Percentiles rank a stretch among this genome's conserved stretches.
Evolutionary conservation across 352 stramenopile species (phyloP).

Genomic region (Globisporangium cederbergense): DNA sequence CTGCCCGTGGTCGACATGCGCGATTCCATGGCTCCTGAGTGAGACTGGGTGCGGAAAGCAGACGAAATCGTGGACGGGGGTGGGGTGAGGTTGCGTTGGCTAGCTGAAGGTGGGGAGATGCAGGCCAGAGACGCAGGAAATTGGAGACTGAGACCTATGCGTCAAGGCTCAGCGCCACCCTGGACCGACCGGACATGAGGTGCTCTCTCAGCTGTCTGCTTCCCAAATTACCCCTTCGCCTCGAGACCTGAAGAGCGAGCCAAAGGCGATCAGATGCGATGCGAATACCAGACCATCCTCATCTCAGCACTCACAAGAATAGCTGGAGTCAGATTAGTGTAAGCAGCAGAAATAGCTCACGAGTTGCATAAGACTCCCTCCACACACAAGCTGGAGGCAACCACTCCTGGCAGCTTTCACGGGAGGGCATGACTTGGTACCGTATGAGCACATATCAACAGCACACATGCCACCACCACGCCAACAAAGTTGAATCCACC

Average conservation of each 20-base stretch:
- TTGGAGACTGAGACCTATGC: conserved; percentile 2
- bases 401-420: background rate
- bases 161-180: background rate
- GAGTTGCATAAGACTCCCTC: background rate
- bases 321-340: background rate
- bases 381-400: background rate
- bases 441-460: too few species aligned
- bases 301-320: background rate
- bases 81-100: background rate
- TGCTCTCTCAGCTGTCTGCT: background rate
- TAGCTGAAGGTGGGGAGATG: background rate
- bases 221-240: background rate
- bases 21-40: conserved; percentile 43
- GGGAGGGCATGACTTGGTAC: too few species aligned
- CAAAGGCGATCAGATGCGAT: background rate
- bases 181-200: background rate
- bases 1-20: conserved; percentile 49
- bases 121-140: background rate
- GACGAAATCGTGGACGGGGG: conserved; percentile 8
- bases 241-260: conserved; percentile 1
- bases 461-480: too few species aligned
- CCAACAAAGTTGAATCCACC: too few species aligned
- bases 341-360: background rate
- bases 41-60: background rate
- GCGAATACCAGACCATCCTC: background rate